These are phyloP conservation scores for Skeletonema tropicum DNA, from an alignment of 108 stramenopile genomes.

Conservation along the genomic window DNA sequence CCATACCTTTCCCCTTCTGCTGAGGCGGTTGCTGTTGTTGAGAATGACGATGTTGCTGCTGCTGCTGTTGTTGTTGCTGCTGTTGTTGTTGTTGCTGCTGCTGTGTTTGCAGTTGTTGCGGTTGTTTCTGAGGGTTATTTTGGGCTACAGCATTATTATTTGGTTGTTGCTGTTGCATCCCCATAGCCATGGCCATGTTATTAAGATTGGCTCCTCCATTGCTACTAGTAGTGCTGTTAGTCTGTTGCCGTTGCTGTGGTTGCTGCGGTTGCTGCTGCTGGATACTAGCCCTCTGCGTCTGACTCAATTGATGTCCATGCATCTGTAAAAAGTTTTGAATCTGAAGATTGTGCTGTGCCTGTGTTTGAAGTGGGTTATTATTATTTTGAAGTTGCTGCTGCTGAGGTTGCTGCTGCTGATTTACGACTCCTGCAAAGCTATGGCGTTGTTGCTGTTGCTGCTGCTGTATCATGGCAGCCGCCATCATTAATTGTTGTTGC, in stretches of 20 bases:
- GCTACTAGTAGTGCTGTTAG: not conserved
- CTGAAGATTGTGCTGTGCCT: conserved; percentile 27
- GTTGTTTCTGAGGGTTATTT: not conserved
- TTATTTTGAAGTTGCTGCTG: conserved; percentile 26
- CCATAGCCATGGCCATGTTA: not conserved
- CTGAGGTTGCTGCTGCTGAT: conserved; percentile 11
- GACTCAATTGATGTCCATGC: conserved; percentile 34
- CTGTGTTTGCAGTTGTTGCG: not conserved
- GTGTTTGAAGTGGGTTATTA: conserved; percentile 51
- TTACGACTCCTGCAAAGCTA: not conserved
- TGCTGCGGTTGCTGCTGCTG: conserved; percentile 19
- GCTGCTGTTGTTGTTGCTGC: not conserved
- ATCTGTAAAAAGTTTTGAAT: conserved; percentile 39
- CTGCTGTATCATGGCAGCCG: conserved; percentile 16
- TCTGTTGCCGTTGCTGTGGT: conserved; percentile 1
- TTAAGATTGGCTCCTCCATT: not conserved
- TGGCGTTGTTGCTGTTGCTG: conserved; percentile 33
- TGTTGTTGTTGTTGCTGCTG: not conserved
- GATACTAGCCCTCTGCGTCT: conserved; percentile 26
- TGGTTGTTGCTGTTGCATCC: not conserved
- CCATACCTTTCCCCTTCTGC: conserved; percentile 12
- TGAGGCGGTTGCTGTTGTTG: conserved; percentile 9
- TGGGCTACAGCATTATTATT: not conserved
- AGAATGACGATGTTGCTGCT: not conserved
- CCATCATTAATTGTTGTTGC: conserved; percentile 23